Conservation (phyloP, 352 stramenopile genomes). For the Blastocystis sp. region DNA sequence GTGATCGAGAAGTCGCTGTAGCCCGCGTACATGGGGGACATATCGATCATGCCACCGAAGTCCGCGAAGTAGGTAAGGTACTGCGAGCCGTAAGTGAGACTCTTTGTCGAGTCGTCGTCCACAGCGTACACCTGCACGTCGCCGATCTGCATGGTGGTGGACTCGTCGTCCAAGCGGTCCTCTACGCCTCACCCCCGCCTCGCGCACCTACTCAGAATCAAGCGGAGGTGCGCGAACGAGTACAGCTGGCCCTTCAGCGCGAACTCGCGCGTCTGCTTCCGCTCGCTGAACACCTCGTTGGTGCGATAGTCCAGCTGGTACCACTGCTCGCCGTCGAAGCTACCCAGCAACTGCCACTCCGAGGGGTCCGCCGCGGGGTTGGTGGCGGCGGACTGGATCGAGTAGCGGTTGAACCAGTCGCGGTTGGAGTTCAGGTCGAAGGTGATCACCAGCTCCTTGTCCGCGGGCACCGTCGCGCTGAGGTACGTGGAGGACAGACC, state of each 20-base stretch:
- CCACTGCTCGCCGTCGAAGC: slow-evolving; percentile 33
- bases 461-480: background rate
- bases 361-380: slow-evolving; percentile 4
- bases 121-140: slow-evolving; percentile 14
- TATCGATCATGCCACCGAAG: background rate
- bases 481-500: slow-evolving; percentile 42
- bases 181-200: background rate
- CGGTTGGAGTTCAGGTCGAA: slow-evolving; percentile 52
- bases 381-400: slow-evolving; percentile 34
- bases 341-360: slow-evolving; percentile 40
- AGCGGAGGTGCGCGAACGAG: background rate
- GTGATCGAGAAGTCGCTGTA: slow-evolving; percentile 30
- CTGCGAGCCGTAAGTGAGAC: background rate
- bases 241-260: background rate
- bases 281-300: slow-evolving; percentile 55
- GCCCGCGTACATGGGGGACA: slow-evolving; percentile 24
- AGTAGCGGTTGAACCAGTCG: slow-evolving; percentile 70
- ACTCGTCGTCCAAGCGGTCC: slow-evolving; percentile 37
- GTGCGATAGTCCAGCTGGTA: slow-evolving; percentile 54
- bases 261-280: slow-evolving; percentile 26
- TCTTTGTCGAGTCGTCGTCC: background rate
- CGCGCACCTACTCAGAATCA: slow-evolving; percentile 8
- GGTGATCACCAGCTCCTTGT: slow-evolving; percentile 15
- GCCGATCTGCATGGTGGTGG: slow-evolving; percentile 11
- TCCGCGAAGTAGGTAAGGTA: slow-evolving; percentile 23